Percentiles rank a stretch among this genome's conserved stretches.
Evolutionary conservation across 2,329 filamentous ascomycete genomes (phyloP).

Genomic region (Neofusicoccum sp.): DNA sequence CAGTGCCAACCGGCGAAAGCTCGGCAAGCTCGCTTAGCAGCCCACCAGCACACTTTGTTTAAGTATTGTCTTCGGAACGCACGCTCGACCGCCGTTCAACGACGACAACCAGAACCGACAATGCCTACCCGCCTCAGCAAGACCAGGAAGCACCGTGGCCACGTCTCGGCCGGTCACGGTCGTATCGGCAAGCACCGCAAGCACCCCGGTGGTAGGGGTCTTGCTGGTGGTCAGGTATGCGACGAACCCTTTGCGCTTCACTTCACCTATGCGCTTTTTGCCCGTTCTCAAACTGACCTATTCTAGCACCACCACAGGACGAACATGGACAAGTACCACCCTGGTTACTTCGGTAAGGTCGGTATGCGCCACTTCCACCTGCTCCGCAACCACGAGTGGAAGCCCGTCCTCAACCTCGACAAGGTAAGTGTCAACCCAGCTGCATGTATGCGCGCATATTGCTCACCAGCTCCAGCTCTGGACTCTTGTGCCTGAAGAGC

Average conservation of each 20-base stretch:
- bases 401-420: slow-evolving; percentile 57
- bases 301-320: slow-evolving; percentile 97
- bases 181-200: slow-evolving; percentile 99
- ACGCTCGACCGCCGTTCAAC: no score
- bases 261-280: no score
- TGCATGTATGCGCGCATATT: slow-evolving; percentile 33
- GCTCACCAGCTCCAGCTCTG: slow-evolving; percentile 99
- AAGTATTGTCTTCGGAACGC: no score
- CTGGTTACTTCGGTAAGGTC: slow-evolving; percentile 73
- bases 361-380: slow-evolving; percentile 76
- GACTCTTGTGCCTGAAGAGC: slow-evolving; percentile 89
- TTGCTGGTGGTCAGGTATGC: slow-evolving; percentile 99
- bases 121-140: slow-evolving; percentile 75
- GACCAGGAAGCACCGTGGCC: slow-evolving; percentile 86
- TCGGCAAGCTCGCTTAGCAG: no score
- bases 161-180: slow-evolving; percentile 97
- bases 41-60: no score
- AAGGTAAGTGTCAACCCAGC: neutral
- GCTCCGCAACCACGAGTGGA: slow-evolving; percentile 92
- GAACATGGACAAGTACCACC: slow-evolving; percentile 91
- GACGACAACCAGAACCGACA: no score
- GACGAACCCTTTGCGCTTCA: no score
- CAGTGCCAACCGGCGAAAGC: no score
- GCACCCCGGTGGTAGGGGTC: slow-evolving; percentile 65
- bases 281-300: no score